Percentiles rank a stretch among this genome's conserved stretches.
Evolutionary conservation across 192 early-diverging fungal species (phyloP).

Genomic region (Oehlia diaphana): DNA sequence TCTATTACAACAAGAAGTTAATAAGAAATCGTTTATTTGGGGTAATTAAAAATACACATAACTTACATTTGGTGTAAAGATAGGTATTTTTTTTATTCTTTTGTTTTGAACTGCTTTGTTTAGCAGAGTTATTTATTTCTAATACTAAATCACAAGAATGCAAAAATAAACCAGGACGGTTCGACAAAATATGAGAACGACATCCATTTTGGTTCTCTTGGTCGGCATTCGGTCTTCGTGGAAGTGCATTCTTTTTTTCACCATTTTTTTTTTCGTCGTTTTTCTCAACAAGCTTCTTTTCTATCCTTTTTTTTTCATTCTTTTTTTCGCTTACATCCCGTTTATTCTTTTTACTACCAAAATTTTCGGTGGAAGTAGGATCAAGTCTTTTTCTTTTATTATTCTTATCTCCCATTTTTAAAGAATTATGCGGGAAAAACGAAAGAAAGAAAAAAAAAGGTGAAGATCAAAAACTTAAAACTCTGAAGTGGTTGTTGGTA

Average conservation of each 20-base stretch:
- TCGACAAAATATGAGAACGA: no score
- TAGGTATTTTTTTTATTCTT: no score
- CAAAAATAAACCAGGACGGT: no score
- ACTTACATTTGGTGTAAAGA: no score
- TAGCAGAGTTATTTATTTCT: no score
- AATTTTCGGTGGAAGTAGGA: not conserved
- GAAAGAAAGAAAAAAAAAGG: not conserved
- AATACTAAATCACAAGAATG: no score
- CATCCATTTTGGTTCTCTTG: no score
- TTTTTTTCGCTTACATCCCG: no score
- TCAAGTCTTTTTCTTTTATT: not conserved
- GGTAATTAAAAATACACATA: no score
- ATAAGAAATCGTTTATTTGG: not conserved
- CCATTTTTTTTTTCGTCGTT: not conserved
- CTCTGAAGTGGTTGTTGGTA: no score
- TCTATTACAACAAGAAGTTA: not conserved
- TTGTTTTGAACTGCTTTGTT: no score
- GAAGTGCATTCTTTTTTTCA: not conserved
- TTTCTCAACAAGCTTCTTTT: not conserved
- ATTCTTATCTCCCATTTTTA: not conserved
- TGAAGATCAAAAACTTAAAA: not conserved
- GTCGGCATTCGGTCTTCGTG: not conserved
- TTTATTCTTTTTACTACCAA: constrained; percentile 10
- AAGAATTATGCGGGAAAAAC: not conserved
- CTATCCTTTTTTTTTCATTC: not conserved